phyloP scores from a whole-genome alignment of 2,329 filamentous ascomycete genomes.

The Botrytis hyacinthi region DNA sequence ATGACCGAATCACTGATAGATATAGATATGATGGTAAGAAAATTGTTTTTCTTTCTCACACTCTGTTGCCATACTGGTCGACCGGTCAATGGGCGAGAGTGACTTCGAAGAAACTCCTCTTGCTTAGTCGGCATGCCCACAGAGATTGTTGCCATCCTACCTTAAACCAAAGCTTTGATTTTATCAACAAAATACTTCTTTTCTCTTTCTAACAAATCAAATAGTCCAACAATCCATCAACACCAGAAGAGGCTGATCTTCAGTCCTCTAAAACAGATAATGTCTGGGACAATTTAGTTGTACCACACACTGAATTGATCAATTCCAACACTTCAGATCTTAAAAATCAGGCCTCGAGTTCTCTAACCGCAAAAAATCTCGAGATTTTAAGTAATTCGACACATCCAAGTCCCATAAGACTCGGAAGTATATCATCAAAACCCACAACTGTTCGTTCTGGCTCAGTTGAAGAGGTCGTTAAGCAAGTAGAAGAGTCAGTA shows the following conservation, averaged over 20 bases:
- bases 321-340: neutral
- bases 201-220: neutral
- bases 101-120: neutral
- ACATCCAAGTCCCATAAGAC: neutral
- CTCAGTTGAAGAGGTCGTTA: neutral
- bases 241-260: neutral
- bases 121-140: constrained; percentile 2
- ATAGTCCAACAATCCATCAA: neutral
- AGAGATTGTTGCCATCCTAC: neutral
- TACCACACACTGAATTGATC: neutral
- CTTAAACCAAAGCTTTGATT: neutral
- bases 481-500: constrained; percentile 11
- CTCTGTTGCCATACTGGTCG: neutral
- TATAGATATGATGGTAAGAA: constrained; percentile 10
- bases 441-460: neutral
- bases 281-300: neutral
- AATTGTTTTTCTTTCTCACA: neutral
- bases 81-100: neutral
- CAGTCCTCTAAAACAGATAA: neutral
- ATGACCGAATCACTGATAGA: neutral
- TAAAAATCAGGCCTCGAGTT: neutral
- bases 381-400: neutral
- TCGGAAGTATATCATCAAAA: neutral
- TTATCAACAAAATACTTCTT: neutral
- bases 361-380: neutral